Evolutionary conservation across 2,329 filamentous ascomycete species (phyloP).

Genomic region (Arthrocladium fulminans): DNA sequence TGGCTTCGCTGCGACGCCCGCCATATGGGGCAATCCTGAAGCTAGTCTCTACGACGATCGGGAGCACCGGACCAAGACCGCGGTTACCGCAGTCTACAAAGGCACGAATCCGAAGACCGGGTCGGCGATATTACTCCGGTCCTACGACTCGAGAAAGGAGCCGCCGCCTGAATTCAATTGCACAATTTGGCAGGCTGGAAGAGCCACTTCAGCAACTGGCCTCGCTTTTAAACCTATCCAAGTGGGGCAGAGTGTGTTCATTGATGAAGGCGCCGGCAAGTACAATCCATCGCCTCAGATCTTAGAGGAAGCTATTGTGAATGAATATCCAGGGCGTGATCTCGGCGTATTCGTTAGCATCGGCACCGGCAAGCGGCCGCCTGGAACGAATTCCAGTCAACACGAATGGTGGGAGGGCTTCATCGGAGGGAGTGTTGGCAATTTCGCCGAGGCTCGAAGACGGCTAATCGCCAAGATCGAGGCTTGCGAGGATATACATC

Average conservation of each 20-base stretch:
- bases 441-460: conserved; percentile 81
- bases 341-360: conserved; percentile 87
- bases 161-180: conserved; percentile 85
- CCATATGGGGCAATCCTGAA: conserved; percentile 68
- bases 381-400: conserved; percentile 58
- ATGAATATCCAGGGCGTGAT: conserved; percentile 91
- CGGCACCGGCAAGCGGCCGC: conserved; percentile 79
- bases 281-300: conserved; percentile 84
- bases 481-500: conserved; percentile 83
- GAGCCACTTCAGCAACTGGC: conserved; percentile 84
- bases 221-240: conserved; percentile 93
- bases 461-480: conserved; percentile 87
- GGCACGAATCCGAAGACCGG: conserved; percentile 59
- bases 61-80: conserved; percentile 80
- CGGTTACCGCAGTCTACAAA: conserved; percentile 83
- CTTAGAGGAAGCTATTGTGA: conserved; percentile 80
- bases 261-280: conserved; percentile 82
- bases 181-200: conserved; percentile 92
- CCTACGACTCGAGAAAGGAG: conserved; percentile 90
- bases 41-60: conserved; percentile 79
- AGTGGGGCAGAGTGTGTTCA: conserved; percentile 86
- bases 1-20: conserved; percentile 10
- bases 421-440: conserved; percentile 59
- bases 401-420: conserved; percentile 92
- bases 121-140: conserved; percentile 67